Evolutionary conservation across 495 filamentous ascomycete species (phyloP), one percentile per base, ranked within the genome.

Genomic region (Penicillium salamii): DNA sequence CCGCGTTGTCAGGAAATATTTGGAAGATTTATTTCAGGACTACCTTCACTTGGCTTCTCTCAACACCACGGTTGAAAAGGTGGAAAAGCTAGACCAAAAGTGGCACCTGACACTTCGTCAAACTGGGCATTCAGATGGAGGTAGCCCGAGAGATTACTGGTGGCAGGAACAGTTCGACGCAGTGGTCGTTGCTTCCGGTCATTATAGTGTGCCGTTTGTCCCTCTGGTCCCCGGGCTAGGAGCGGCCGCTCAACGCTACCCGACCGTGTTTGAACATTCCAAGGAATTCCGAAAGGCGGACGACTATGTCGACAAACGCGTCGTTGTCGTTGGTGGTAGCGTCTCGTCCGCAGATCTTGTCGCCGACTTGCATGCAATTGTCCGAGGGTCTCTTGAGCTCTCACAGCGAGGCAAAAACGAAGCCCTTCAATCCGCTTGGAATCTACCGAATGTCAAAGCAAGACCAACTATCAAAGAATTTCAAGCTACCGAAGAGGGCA

Each of bases 101-200:
- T 66, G 62, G 65, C 51, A 34, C 0, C 19, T 68, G 12, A 57
- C 56, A 2, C 52, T 62, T 15, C 62, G 65, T 1, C 55, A 59
- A 36, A 49, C 52, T 0, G 58, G 49, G 2, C 59, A 61, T 15
- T 29, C 51, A 2, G 42, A 50, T 12, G 39, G 46, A 3, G 37
- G 35, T 3, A 31, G 49, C 2, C 31, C 42, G 4, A 46, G 36
- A 4, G 63, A 68, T 24, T 59, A 66, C 52, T 66, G 62, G 65
- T 68, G 65, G 62, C 36, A 59, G 18, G 65, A 68, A 46, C 46
- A 57, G 2, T 66, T 63, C 56, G 89, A 92, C 65, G 89, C 87
- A 7, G 80, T 92, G 0, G 74, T 90, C 3, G 79, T 91, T 14
- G 88, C 87, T 2, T 85, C 76, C 19, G 89, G 89, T 0, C 89